Evolutionary conservation across 257 asterid species (phyloP), one percentile per base, ranked within the genome.

Genomic region (Orobanche coerulescens): DNA sequence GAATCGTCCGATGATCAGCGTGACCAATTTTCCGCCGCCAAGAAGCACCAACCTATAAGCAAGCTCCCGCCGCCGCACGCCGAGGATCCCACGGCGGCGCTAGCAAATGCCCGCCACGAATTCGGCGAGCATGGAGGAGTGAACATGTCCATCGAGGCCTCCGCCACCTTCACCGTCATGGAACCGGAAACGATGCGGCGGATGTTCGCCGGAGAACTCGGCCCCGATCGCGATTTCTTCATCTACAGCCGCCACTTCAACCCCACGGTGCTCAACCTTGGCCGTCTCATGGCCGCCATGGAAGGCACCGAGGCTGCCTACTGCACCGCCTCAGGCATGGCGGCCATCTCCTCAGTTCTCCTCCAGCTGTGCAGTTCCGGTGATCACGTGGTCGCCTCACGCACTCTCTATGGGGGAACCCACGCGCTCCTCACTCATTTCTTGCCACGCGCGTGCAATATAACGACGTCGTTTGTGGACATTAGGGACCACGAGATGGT

Each of bases 141-240:
- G n/a, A n/a, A n/a, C n/a, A n/a, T n/a, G n/a, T n/a, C n/a, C n/a
- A n/a, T n/a, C n/a, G n/a, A n/a, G n/a, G n/a, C n/a, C n/a, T n/a
- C n/a, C n/a, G n/a, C n/a, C n/a, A 84, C 93, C 49, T 84, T 84
- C 75, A 84, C 93, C 5, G 93, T 84, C 19, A 84, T 84, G 93
- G 93, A 84, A 69, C 80, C 93, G 0, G 93, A 84, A 14, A 81
- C 88, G 53, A 73, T 82, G 85, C 56, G 85, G 5, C 76, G 87
- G 2, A 84, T 84, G 94, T 84, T 84, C 69, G 13, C 84, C 58
- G 89, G 94, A 0, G 94, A 84, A 30, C 67, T 84, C 2, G 94
- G 94, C 2, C 79, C 89, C 2, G 89, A 82, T 30, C 75, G 83
- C 0, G 89, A 84, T 36, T 84, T 82, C 51, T 82, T 78, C 69